Percentiles rank a stretch among this genome's conserved stretches.
Conservation (phyloP, 176 grass and related monocot species). For the Avena insularis region DNA sequence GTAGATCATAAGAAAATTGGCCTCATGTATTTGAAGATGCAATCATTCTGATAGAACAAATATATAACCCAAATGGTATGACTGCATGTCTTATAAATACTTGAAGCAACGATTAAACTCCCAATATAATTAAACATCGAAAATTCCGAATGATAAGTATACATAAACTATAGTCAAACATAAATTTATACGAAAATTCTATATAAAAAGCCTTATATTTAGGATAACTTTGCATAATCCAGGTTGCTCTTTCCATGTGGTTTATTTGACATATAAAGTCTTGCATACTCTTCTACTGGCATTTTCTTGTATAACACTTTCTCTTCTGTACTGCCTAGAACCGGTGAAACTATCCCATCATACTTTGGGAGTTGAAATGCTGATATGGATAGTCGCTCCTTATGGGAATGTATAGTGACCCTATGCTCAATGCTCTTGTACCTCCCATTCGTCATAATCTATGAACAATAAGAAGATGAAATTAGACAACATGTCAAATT, state of each 20-base stretch:
- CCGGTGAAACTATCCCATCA: slow-evolving; percentile 31
- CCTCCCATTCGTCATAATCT: slow-evolving; percentile 60
- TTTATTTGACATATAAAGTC: slow-evolving; percentile 35
- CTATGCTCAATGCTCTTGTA: slow-evolving; percentile 65
- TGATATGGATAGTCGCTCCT: slow-evolving; percentile 53
- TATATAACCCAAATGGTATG: not conserved
- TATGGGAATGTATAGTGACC: slow-evolving; percentile 41
- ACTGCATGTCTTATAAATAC: not conserved
- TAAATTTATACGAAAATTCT: too few relatives aligned
- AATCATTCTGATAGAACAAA: not conserved
- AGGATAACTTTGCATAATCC: slow-evolving; percentile 31
- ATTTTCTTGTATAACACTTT: slow-evolving; percentile 22
- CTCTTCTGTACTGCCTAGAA: not conserved
- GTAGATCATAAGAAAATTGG: not conserved
- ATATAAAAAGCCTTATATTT: not conserved
- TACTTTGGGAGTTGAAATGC: slow-evolving; percentile 39
- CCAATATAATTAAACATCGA: not conserved
- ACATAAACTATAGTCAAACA: not conserved
- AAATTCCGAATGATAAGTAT: not conserved
- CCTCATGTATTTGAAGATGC: not conserved
- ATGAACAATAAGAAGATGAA: not conserved
- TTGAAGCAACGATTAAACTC: not conserved
- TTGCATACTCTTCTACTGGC: slow-evolving; percentile 15
- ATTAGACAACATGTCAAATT: not conserved
- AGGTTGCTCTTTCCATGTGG: slow-evolving; percentile 33